Evolutionary conservation across 805 yeast genomes (phyloP).

Genomic region (Saturnispora galanensis): DNA sequence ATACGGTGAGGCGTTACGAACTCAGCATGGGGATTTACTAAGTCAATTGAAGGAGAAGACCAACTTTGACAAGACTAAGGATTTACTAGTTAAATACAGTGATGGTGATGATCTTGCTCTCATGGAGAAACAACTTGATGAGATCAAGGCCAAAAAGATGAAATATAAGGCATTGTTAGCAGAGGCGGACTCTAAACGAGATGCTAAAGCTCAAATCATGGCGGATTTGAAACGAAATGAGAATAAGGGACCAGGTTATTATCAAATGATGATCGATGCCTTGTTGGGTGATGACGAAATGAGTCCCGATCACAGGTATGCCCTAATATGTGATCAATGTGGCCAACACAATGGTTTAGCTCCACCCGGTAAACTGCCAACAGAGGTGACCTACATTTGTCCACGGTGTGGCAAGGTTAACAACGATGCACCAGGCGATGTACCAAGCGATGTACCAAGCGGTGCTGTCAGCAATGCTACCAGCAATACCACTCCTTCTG

Average conservation of each 20-base stretch:
- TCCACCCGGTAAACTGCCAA: slow-evolving; percentile 53
- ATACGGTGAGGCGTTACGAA: slow-evolving; percentile 20
- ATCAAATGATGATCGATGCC: slow-evolving; percentile 31
- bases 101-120: slow-evolving; percentile 40
- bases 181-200: slow-evolving; percentile 25
- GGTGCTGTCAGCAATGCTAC: no score
- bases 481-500: neutral
- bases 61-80: slow-evolving; percentile 65
- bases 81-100: slow-evolving; percentile 54
- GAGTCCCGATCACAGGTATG: slow-evolving; percentile 50
- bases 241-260: slow-evolving; percentile 11
- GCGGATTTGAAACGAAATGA: slow-evolving; percentile 11
- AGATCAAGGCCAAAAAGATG: slow-evolving; percentile 30
- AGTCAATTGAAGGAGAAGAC: slow-evolving; percentile 38
- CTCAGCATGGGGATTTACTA: slow-evolving; percentile 29
- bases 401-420: slow-evolving; percentile 42
- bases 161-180: slow-evolving; percentile 29
- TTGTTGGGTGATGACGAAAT: slow-evolving; percentile 57
- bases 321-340: slow-evolving; percentile 63
- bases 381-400: slow-evolving; percentile 46
- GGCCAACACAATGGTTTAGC: slow-evolving; percentile 71
- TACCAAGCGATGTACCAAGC: no score
- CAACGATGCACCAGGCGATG: neutral
- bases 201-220: slow-evolving; percentile 15
- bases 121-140: slow-evolving; percentile 34